Base-by-base conservation (phyloP, 129 eudicot species). In the Silybum marianum region DNA sequence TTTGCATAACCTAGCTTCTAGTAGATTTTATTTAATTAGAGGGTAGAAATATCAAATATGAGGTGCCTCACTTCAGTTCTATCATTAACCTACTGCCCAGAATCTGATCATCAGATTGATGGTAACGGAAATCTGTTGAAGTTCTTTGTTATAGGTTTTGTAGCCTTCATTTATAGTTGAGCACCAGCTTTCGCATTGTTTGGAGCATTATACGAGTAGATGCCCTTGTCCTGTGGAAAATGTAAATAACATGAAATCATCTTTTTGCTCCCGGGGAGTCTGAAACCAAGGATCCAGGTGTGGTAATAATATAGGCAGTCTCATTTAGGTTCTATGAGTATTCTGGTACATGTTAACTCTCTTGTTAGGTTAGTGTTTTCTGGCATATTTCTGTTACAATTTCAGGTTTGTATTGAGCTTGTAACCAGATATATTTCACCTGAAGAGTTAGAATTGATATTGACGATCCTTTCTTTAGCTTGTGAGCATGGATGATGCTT, bases 131-230 rank as follows among this genome's bases (percentile, higher is more conserved):
- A 39, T 42, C 66, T n/a, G 67, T 42, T 78, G 32, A 42, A 79
- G 23, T 19, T 79, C 4, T 69, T 38, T 66, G 7, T 79, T 44
- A 26, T 14, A 46, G 69, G 36, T 62, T 69, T 46, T 79, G 23
- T 66, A 28, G 76, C 69, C 68, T 69, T 48, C 69, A 69, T 78
- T 22, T 67, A 68, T 44, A 69, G 71, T n/a, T 19, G 75, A 79
- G 69, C 69, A 46, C 48, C 28, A 26, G 44, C 69, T 44, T 42
- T 78, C 21, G 44, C 22, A 14, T n/a, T 24, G 26, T 25, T 67
- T 18, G 74, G 75, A 68, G 75, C 69, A 46, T 78, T 25, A 44
- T 66, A 25, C 14, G 2, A 67, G 65, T 30, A 24, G 46, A 30
- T 8, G 25, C 62, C 42, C 30, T 67, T 68, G 51, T 62, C 22